Evolutionary conservation across 306 rosid genomes (phyloP).

Genomic region (Nissolia schottii): DNA sequence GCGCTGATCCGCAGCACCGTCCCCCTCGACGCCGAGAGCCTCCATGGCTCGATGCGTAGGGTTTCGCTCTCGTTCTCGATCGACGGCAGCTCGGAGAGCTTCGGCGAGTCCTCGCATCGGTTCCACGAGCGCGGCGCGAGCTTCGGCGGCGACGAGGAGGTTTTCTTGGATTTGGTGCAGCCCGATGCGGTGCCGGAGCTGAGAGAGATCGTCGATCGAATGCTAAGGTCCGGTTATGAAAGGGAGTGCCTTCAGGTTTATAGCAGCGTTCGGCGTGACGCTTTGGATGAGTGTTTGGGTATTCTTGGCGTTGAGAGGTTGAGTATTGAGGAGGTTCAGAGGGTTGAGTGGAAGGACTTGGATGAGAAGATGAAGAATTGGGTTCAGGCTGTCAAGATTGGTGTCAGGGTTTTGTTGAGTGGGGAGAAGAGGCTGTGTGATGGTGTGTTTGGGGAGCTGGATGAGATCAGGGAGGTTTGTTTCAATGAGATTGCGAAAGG

Average conservation of each 20-base stretch:
- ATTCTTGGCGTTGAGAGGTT: slow-evolving; percentile 77
- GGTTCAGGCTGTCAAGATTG: slow-evolving; percentile 81
- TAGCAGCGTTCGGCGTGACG: slow-evolving; percentile 73
- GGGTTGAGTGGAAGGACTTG: slow-evolving; percentile 62
- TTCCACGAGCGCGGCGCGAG: slow-evolving; percentile 81
- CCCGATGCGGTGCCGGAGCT: slow-evolving; percentile 72
- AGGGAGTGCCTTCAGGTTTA: slow-evolving; percentile 90
- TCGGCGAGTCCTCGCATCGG: slow-evolving; percentile 49
- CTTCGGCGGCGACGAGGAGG: slow-evolving; percentile 61
- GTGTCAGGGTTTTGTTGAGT: slow-evolving; percentile 53
- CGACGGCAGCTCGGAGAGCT: slow-evolving; percentile 57
- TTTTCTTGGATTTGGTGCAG: slow-evolving; percentile 59
- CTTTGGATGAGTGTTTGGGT: slow-evolving; percentile 71
- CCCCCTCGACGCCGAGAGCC: slow-evolving; percentile 68
- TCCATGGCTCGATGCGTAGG: slow-evolving; percentile 64
- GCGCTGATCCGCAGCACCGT: slow-evolving; percentile 65
- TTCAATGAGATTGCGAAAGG: slow-evolving; percentile 83
- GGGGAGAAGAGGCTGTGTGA: slow-evolving; percentile 84
- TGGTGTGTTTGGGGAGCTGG: slow-evolving; percentile 55
- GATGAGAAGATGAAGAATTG: slow-evolving; percentile 98
- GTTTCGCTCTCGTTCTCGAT: slow-evolving; percentile 58
- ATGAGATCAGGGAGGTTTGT: slow-evolving; percentile 58
- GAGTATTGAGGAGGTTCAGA: slow-evolving; percentile 96
- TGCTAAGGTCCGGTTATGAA: slow-evolving; percentile 82
- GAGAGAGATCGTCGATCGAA: slow-evolving; percentile 73